Conservation (phyloP, 805 yeast genomes). For the Wickerhamiella siamensis region DNA sequence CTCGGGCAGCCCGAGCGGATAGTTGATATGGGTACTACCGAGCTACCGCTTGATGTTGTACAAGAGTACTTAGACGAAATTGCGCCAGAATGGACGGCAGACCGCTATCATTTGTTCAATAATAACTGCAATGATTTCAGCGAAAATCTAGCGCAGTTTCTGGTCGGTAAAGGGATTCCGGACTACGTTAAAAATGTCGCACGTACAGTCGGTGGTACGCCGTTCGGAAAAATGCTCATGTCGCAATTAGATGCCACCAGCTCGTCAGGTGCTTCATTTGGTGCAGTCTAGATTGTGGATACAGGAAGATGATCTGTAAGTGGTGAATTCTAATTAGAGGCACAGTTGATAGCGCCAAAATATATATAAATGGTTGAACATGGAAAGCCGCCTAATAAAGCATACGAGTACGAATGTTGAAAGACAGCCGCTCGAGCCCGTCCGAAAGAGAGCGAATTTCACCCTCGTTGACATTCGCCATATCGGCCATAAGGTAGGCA, state of each 20-base stretch:
- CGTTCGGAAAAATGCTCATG: slow-evolving; percentile 36
- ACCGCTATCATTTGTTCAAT: slow-evolving; percentile 40
- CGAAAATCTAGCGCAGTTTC: slow-evolving; percentile 40
- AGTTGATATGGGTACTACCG: slow-evolving; percentile 40
- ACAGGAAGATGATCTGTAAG: too few species aligned
- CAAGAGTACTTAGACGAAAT: slow-evolving; percentile 41
- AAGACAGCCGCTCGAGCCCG: slow-evolving; percentile 76
- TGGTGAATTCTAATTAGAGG: too few species aligned
- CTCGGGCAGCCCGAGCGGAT: slow-evolving; percentile 45
- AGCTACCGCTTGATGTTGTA: slow-evolving; percentile 37
- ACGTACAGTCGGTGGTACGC: slow-evolving; percentile 34
- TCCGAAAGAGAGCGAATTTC: slow-evolving; percentile 78
- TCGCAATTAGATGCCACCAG: slow-evolving; percentile 22
- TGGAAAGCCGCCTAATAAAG: slow-evolving; percentile 39
- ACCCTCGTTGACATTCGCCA: slow-evolving; percentile 63
- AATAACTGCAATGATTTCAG: slow-evolving; percentile 61
- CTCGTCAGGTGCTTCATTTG: background rate
- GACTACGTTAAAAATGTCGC: slow-evolving; percentile 40
- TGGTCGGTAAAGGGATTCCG: slow-evolving; percentile 43
- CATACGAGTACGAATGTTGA: slow-evolving; percentile 80
- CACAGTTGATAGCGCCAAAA: background rate
- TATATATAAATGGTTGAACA: background rate
- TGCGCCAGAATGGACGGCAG: slow-evolving; percentile 29
- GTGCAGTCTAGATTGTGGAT: background rate
- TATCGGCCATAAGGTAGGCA: slow-evolving; percentile 97